Base-by-base conservation (phyloP, 805 yeast genomes). In the Monosporozyma servazzii region DNA sequence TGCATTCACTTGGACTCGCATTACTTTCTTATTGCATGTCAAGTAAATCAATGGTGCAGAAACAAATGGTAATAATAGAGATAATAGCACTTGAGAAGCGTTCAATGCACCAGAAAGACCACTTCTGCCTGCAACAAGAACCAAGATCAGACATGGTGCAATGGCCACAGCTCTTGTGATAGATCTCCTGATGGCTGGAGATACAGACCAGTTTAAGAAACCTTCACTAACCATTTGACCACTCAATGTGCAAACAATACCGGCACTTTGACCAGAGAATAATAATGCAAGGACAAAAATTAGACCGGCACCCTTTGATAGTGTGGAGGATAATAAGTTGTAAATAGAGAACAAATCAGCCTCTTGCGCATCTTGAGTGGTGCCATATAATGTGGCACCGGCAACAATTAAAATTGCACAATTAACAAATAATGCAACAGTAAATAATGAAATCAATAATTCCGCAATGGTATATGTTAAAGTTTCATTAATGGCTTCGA, bases 171-270 rank as follows among this genome's bases (percentile, higher is more conserved):
- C 81, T 63, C 97, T 75, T 0, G 96, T 89, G 25, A 88, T 75
- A 23, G 89, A 75, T 54, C 97, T 75, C 60, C 96, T 77, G 10
- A 86, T 68, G 49, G 87, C 87, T 5, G 96, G 96, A 15, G 88
- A 80, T 48, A 89, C 74, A 8, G 84, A 73, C 87, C 96, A 86
- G 56, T 78, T 77, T 43, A 87, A 73, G 61, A 88, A 90, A 2
- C 97, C 97, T 67, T 89, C 97, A 64, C 88, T 82, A 10, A 89
- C 93, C 88, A 88, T 88, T 66, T 89, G 97, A 17, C 96, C 96
- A 8, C 96, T 89, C 55, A 89, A 73, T 0, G 97, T 89, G 65
- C 95, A 88, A n/a, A 89, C 96, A 31, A 91, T 86, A 37, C 96
- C 97, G 1, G 96, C 96, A 65, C 90, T 82, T 62, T 89, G 89